These are phyloP conservation scores for Lachnum nothofagi DNA, from an alignment of 2,329 filamentous ascomycete genomes.

Conservation along the genomic window DNA sequence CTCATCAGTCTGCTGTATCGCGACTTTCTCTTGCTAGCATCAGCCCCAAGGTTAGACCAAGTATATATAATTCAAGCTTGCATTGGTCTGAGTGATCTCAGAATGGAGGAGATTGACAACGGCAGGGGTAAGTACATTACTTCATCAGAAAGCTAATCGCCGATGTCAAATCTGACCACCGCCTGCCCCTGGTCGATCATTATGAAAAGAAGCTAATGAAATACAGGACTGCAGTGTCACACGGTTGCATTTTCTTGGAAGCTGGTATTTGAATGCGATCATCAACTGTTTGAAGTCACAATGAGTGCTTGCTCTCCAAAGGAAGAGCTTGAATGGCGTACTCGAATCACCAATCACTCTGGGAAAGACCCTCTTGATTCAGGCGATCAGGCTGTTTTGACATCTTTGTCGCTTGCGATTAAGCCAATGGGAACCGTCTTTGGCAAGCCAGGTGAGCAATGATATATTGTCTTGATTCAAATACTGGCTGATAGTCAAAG, in stretches of 20 bases:
- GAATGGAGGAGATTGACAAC: slow-evolving; percentile 69
- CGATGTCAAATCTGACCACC: neutral
- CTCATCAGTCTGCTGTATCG: slow-evolving; percentile 82
- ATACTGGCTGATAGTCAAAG: slow-evolving; percentile 32
- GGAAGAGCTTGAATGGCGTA: slow-evolving; percentile 78
- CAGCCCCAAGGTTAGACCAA: slow-evolving; percentile 56
- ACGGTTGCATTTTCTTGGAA: slow-evolving; percentile 90
- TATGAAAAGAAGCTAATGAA: slow-evolving; percentile 14
- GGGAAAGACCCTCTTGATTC: slow-evolving; percentile 45
- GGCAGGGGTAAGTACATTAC: slow-evolving; percentile 65
- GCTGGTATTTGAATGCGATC: slow-evolving; percentile 71
- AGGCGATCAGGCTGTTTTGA: slow-evolving; percentile 48
- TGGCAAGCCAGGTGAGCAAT: slow-evolving; percentile 60
- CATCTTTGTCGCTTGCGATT: slow-evolving; percentile 64
- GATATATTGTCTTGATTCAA: neutral
- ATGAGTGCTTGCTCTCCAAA: slow-evolving; percentile 77
- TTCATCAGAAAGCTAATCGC: neutral
- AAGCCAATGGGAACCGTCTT: slow-evolving; percentile 71
- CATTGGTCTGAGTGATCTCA: slow-evolving; percentile 61
- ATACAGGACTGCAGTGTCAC: slow-evolving; percentile 75
- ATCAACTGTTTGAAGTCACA: slow-evolving; percentile 76
- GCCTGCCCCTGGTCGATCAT: neutral
- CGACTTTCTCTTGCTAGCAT: slow-evolving; percentile 71
- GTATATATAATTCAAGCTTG: slow-evolving; percentile 71
- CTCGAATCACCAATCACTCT: slow-evolving; percentile 52